Evolutionary conservation across 805 yeast species (phyloP).

Genomic region (Torulaspora delbrueckii): DNA sequence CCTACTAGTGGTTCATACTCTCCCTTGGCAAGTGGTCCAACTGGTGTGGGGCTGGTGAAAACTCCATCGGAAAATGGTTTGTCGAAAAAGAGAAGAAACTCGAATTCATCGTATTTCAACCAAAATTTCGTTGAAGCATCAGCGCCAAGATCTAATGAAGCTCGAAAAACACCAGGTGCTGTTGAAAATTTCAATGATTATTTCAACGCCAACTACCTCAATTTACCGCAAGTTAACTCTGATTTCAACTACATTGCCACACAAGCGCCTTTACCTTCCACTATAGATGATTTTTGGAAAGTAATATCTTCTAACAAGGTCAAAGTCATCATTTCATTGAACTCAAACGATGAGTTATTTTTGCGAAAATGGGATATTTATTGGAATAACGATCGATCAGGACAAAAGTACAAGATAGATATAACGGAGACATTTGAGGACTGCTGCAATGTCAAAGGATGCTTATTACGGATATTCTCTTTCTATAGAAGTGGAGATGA

Average conservation of each 20-base stretch:
- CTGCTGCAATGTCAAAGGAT: conserved; percentile 30
- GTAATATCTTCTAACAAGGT: conserved; percentile 61
- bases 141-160: neutral
- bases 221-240: conserved; percentile 37
- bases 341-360: conserved; percentile 69
- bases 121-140: conserved; percentile 2
- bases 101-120: conserved; percentile 10
- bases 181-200: conserved; percentile 45
- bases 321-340: conserved; percentile 70
- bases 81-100: conserved; percentile 10
- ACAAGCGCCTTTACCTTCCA: conserved; percentile 79
- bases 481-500: conserved; percentile 15
- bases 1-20: conserved; percentile 7
- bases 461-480: conserved; percentile 34
- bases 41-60: neutral
- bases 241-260: conserved; percentile 64
- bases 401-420: conserved; percentile 33
- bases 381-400: conserved; percentile 56
- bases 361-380: conserved; percentile 76
- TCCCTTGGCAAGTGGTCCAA: neutral
- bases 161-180: conserved; percentile 8
- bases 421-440: conserved; percentile 30
- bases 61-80: neutral
- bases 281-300: conserved; percentile 87
- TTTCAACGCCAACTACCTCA: conserved; percentile 80